Evolutionary conservation across 2,329 filamentous ascomycete genomes (phyloP).

Genomic region (Phyllosticta paracitricarpa): DNA sequence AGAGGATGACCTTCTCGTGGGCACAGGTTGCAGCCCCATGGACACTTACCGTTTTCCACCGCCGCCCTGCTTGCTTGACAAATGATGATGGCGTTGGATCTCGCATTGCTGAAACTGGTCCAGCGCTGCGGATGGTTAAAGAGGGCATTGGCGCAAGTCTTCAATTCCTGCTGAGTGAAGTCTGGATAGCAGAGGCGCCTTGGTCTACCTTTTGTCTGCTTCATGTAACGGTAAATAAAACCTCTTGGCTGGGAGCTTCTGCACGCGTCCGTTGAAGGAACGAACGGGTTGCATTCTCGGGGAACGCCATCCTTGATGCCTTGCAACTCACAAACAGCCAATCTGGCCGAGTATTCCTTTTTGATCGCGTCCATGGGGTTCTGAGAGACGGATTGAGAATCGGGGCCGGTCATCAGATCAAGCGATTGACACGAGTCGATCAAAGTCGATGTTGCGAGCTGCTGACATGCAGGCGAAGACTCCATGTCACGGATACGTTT

Average conservation of each 20-base stretch:
- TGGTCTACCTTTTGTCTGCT: constrained; percentile 12
- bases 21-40: not conserved
- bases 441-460: constrained; percentile 41
- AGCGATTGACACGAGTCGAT: constrained; percentile 45
- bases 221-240: constrained; percentile 14
- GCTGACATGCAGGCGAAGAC: constrained; percentile 40
- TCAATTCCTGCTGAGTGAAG: constrained; percentile 28
- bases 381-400: not conserved
- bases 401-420: constrained; percentile 21
- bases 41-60: constrained; percentile 42
- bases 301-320: constrained; percentile 43
- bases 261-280: constrained; percentile 28
- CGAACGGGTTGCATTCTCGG: constrained; percentile 40
- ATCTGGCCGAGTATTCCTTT: constrained; percentile 50
- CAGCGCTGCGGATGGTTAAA: constrained; percentile 48
- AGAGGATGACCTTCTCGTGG: not conserved
- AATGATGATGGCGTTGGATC: constrained; percentile 51
- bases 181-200: constrained; percentile 23
- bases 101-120: constrained; percentile 55
- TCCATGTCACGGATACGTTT: constrained; percentile 32
- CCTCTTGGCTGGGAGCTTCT: constrained; percentile 16
- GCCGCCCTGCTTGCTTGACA: constrained; percentile 52
- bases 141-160: constrained; percentile 44
- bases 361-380: constrained; percentile 30
- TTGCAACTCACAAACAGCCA: constrained; percentile 54